phyloP scores from a whole-genome alignment of 1,284 basidiomycete species.

The Golubevia sp. region DNA sequence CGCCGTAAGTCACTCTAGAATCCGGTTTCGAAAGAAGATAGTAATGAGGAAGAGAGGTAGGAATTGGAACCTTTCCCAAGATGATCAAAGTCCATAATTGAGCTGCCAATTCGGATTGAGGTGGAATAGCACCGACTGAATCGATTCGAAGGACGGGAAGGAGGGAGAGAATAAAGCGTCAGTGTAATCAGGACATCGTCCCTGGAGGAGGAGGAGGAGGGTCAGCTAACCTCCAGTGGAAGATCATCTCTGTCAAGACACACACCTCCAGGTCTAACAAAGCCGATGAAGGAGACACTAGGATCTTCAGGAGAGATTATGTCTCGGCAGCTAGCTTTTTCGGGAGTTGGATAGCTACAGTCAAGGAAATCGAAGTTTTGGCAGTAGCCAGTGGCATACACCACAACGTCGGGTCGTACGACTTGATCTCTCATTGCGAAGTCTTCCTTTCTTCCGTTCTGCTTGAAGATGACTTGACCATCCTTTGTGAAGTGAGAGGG shows the following conservation, averaged over 20 bases:
- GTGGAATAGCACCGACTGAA: conserved; percentile 69
- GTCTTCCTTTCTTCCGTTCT: conserved; percentile 64
- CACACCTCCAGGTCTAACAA: conserved; percentile 70
- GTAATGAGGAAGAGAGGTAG: conserved; percentile 66
- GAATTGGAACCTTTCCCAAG: conserved; percentile 64
- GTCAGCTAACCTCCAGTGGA: background rate
- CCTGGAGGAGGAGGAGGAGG: background rate
- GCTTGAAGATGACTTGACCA: conserved; percentile 66
- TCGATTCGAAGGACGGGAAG: too few relatives aligned
- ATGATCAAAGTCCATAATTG: conserved; percentile 71
- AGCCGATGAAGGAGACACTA: conserved; percentile 70
- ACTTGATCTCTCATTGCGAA: conserved; percentile 64
- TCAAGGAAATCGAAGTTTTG: conserved; percentile 69
- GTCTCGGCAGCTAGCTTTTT: conserved; percentile 68
- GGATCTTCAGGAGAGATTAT: conserved; percentile 66
- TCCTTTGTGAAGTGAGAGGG: conserved; percentile 65
- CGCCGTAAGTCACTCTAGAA: conserved; percentile 71
- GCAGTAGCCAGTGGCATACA: conserved; percentile 63
- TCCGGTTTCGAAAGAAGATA: conserved; percentile 68
- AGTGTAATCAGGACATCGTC: background rate
- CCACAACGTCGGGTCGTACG: conserved; percentile 66
- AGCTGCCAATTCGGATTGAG: conserved; percentile 71
- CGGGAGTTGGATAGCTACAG: conserved; percentile 66
- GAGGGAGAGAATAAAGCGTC: background rate
- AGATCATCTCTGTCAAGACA: conserved; percentile 34